Base-by-base conservation (phyloP, 1,284 basidiomycete genomes). In the Schizophyllum amplum region DNA sequence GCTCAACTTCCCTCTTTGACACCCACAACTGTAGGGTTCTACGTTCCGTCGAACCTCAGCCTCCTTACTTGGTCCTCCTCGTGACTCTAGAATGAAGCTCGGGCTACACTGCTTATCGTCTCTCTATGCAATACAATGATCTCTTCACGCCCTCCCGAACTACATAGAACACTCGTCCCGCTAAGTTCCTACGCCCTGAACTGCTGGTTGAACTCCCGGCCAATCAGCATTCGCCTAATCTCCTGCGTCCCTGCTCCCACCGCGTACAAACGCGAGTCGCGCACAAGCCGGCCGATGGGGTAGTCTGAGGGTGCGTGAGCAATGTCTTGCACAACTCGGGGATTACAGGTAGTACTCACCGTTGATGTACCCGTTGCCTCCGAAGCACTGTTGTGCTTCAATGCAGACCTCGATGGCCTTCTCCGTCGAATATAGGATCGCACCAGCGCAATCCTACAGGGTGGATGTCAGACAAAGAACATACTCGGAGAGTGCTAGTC, bases 191-290 rank as follows among this genome's bases (percentile, higher is more conserved):
- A n/a, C n/a, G 33, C 33, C 33, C 70, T 70, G 64, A 88, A 81
- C 63, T 89, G 79, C 59, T 86, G 78, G 68, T 94, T 95, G 73
- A 95, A 93, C 67, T 92, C 91, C 60, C 92, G 78, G 23, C 92
- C 92, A 60, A 94, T 94, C 60, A 94, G 74, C 89, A 94, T 94
- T 59, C 92, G 79, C 61, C 92, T 75, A 60, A 94, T 93, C 74
- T 95, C 92, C 70, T 94, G 91, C 15, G 93, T 94, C 13, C 93
- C 93, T 17, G 93, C 93, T 24, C 93, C 93, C 58, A 96, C 93
- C 20, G 91, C 86, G 68, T 96, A 96, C 51, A 96, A 71, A 61
- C 92, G 76, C 17, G 93, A 80, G 68, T 96, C 93, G 47, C 93
- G 82, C 54, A 96, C 72, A 61, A 94, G 83, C 27, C 93, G 84